Evolutionary conservation across 306 rosid genomes (phyloP).

Genomic region (Glycine tomentella): DNA sequence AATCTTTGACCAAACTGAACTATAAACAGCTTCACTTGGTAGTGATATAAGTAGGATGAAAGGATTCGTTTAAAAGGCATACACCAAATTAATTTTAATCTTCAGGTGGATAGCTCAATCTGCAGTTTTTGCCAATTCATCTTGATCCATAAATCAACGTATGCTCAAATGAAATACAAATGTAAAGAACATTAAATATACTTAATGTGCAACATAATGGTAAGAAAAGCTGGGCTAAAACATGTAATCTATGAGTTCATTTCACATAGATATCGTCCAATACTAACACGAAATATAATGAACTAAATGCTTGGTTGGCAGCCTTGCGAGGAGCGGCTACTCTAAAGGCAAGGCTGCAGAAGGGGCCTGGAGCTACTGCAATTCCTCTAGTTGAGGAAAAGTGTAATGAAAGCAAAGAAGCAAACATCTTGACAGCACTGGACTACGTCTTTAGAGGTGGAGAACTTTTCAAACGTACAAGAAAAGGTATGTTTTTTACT

Average conservation of each 20-base stretch:
- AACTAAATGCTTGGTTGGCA: constrained; percentile 41
- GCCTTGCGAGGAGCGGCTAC: constrained; percentile 91
- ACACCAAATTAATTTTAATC: constrained; percentile 8
- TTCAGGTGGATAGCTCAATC: constrained; percentile 6
- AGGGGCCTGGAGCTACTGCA: constrained; percentile 67
- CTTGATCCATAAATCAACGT: constrained; percentile 2
- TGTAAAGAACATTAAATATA: background rate
- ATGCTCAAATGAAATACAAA: background rate
- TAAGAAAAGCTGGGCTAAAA: background rate
- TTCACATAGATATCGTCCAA: background rate
- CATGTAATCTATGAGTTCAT: background rate
- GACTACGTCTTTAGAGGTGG: constrained; percentile 80
- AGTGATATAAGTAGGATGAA: background rate
- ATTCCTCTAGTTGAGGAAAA: constrained; percentile 68
- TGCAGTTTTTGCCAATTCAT: constrained; percentile 6
- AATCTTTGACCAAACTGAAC: constrained; percentile 24
- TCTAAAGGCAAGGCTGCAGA: constrained; percentile 73
- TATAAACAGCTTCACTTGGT: constrained; percentile 14
- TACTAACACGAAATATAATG: constrained; percentile 21
- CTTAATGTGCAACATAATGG: constrained; percentile 17
- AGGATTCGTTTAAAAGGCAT: background rate
- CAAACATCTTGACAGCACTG: constrained; percentile 63
- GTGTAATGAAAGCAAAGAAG: constrained; percentile 67
- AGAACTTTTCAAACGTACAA: constrained; percentile 90
- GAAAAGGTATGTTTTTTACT: constrained; percentile 70